Percentiles rank a stretch among this genome's conserved stretches.
phyloP scores from a whole-genome alignment of 306 rosid species.

The Sindora glabra region DNA sequence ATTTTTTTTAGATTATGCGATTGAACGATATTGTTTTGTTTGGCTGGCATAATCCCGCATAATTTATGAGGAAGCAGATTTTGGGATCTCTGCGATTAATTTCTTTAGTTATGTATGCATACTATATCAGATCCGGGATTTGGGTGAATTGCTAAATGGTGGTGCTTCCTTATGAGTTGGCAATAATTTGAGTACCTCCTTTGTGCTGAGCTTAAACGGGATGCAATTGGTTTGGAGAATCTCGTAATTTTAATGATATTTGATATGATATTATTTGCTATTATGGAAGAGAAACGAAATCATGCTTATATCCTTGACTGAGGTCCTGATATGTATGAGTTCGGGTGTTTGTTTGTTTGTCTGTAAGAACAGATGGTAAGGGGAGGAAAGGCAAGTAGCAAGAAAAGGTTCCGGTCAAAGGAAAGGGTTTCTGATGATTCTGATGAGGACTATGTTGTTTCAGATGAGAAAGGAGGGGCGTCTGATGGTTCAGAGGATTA shows the following conservation, averaged over 20 bases:
- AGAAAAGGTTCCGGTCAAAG: constrained; percentile 36
- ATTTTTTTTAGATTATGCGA: not conserved
- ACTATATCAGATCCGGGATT: constrained; percentile 39
- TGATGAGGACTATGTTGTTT: constrained; percentile 86
- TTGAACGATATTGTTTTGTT: constrained; percentile 5
- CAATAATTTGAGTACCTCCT: not conserved
- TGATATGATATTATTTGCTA: constrained; percentile 7
- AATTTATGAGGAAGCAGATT: constrained; percentile 17
- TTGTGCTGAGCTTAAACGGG: not conserved
- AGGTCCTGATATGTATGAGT: constrained; percentile 12
- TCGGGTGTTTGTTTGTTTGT: constrained; percentile 1
- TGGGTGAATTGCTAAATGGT: constrained; percentile 18
- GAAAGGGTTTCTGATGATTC: constrained; percentile 71
- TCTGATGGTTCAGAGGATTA: constrained; percentile 58
- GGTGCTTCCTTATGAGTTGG: not conserved
- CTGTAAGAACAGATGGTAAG: constrained; percentile 71
- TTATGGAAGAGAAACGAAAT: not conserved
- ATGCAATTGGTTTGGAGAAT: not conserved
- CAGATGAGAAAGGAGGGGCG: constrained; percentile 53
- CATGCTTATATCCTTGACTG: constrained; percentile 7
- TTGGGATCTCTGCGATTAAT: not conserved
- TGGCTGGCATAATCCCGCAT: not conserved
- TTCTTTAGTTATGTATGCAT: not conserved
- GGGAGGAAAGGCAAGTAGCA: constrained; percentile 66
- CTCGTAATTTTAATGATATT: not conserved